Evolutionary conservation across 169 alveolate species (phyloP), one percentile per base, ranked within the genome.

Genomic region (Theileria equi): DNA sequence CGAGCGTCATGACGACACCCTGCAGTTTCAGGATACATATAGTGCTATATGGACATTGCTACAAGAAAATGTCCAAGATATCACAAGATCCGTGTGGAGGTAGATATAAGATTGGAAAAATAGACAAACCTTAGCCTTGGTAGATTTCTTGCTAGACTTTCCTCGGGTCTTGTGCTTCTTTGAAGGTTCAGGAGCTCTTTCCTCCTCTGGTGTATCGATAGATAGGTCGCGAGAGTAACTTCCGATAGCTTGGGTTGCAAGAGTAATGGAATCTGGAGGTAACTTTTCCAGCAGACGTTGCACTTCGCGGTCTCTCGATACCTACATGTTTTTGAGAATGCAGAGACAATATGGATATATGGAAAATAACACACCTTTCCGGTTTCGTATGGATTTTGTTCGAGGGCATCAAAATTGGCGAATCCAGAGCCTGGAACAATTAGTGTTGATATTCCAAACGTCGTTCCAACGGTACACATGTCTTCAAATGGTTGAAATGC

Each of bases 361-460:
- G 21, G 23, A 58, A 6, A 28, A 8, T 5, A 3, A 62, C 76
- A 6, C 10, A 64, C 76, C 76, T 48, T 81, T 41, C 86, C 84
- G 6, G 90, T 59, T 67, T 87, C 90, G 47, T 87, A 87, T 2
- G 92, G 92, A 58, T 87, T 87, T 21, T 77, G 83, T n/a, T 60
- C 86, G 21, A 66, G 68, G 0, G 97, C 88, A 55, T 95, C 98
- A 61, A 90, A 93, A 79, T 94, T 94, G 13, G 98, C 96, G 45
- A 84, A 72, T 3, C 98, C 98, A 25, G 97, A 74, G 10, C 98
- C 98, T 0, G 99, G 99, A 7, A 95, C 89, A n/a, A 95, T 62
- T 11, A 94, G 79, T 6, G 96, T 82, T 36, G 92, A 88, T 45
- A 91, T 82, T 1, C 98, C 98, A 31, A 55, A 50, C n/a, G 65